A percentile compares a stretch with the other conserved stretches of the same genome.
Evolutionary conservation across 2,329 filamentous ascomycete species (phyloP).

Genomic region (Fusarium luffae): DNA sequence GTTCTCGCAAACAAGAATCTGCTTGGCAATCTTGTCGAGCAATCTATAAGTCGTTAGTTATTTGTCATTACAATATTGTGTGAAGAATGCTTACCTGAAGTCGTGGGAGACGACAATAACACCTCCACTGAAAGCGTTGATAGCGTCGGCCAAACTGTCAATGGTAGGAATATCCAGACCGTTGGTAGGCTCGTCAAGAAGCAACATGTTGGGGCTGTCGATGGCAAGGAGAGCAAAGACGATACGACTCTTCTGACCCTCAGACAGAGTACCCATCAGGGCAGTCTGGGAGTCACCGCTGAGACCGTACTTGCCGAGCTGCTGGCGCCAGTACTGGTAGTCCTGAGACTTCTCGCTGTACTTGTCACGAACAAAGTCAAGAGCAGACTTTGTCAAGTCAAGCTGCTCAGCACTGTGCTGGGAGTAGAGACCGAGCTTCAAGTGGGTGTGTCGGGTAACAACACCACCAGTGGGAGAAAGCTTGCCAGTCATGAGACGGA

Average conservation of each 20-base stretch:
- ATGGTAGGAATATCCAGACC: conserved; percentile 99
- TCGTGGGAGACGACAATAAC: conserved; percentile 99
- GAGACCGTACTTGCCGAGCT: conserved; percentile 94
- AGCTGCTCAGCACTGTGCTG: conserved; percentile 99
- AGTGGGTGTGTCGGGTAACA: conserved; percentile 93
- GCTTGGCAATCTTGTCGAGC: conserved; percentile 99
- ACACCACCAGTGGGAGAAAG: conserved; percentile 84
- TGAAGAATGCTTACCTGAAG: conserved; percentile 78
- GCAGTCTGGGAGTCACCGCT: conserved; percentile 94
- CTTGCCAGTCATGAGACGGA: conserved; percentile 96
- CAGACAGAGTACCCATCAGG: conserved; percentile 96
- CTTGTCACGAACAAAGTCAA: conserved; percentile 98
- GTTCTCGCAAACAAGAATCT: conserved; percentile 99
- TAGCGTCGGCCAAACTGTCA: conserved; percentile 95
- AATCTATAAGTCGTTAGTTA: conserved; percentile 66
- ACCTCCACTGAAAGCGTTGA: conserved; percentile 95
- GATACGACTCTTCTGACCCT: conserved; percentile 97
- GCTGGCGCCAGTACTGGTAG: conserved; percentile 99
- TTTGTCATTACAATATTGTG: neutral
- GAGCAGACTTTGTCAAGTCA: conserved; percentile 94
- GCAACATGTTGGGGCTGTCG: conserved; percentile 95
- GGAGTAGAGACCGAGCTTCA: conserved; percentile 98
- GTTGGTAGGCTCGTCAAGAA: conserved; percentile 99
- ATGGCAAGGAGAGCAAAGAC: conserved; percentile 97
- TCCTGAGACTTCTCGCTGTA: conserved; percentile 91